Evolutionary conservation across 768 basidiomycete genomes (phyloP).

Genomic region (Boletus reticulatus): DNA sequence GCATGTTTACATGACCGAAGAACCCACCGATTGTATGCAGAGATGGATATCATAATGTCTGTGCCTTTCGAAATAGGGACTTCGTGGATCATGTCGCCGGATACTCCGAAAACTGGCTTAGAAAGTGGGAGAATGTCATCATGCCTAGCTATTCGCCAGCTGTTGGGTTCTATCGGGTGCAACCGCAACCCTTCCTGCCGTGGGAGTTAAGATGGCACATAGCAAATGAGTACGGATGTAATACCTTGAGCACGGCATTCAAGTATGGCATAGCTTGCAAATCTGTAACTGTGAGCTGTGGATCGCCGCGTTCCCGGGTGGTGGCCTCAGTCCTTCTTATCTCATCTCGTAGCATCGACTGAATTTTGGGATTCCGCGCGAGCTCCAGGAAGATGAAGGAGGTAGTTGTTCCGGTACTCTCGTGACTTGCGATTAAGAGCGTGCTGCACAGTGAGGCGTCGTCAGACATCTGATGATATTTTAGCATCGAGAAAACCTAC

Average conservation of each 20-base stretch:
- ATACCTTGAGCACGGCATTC: slow-evolving; percentile 32
- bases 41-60: slow-evolving; percentile 46
- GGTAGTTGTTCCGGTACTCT: slow-evolving; percentile 54
- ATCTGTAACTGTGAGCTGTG: slow-evolving; percentile 29
- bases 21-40: slow-evolving; percentile 52
- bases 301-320: not conserved
- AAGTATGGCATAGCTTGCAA: slow-evolving; percentile 49
- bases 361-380: slow-evolving; percentile 53
- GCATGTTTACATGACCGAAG: not conserved
- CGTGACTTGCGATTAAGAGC: slow-evolving; percentile 48
- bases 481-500: slow-evolving; percentile 1
- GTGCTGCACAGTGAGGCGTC: slow-evolving; percentile 27
- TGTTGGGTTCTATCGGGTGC: slow-evolving; percentile 45
- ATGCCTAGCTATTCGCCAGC: slow-evolving; percentile 44
- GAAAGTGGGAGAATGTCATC: slow-evolving; percentile 63
- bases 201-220: slow-evolving; percentile 10
- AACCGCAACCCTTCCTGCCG: slow-evolving; percentile 44
- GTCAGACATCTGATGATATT: too few relatives aligned
- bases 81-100: slow-evolving; percentile 41
- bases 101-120: slow-evolving; percentile 42
- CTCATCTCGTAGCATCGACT: slow-evolving; percentile 50
- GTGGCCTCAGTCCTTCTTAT: not conserved
- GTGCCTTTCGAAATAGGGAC: slow-evolving; percentile 49
- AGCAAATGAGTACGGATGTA: not conserved
- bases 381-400: slow-evolving; percentile 63